Evolutionary conservation across 2,329 filamentous ascomycete genomes (phyloP), one percentile per base, ranked within the genome.

Genomic region (Emergomyces pasteurianus): DNA sequence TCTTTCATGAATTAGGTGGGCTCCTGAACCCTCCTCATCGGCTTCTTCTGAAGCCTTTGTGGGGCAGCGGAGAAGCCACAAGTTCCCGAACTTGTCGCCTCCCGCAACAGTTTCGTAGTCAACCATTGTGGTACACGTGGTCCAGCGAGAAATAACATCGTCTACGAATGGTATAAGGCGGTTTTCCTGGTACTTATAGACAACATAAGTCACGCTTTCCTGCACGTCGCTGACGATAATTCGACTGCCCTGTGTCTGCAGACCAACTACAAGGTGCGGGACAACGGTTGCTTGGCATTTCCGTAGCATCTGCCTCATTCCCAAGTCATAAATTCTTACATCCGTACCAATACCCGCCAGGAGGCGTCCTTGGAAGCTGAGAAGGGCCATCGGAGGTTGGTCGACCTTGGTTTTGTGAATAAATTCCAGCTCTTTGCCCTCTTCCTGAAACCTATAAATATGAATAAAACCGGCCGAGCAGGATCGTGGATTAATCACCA

Each of bases 51-150:
- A 95, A 8, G 87, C 86, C 72, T 95, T 94, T 63, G 86, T 80
- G 0, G 92, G 91, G 69, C 89, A 94, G 55, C 94, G 88, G 36
- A 99, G 81, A 52, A 99, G 83, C 86, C 91, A 99, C 18, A 99
- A 76, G 69, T 99, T 99, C 63, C 94, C 95, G 66, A 99, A 99
- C 72, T 96, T 97, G 78, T 99, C 94, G 42, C 92, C 92, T 42
- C 92, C 94, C 2, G 91, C 92, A 28, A 89, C 86, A 0, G 94
- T 95, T 72, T 99, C 94, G 74, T 99, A 99, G 75, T 99, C 94
- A 1, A 97, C 86, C 90, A 99, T 96, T 2, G 91, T 83, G 0
- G 89, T 88, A 66, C 89, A 89, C 0, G 90, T 95, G 1, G 90
- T 95, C 89, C 92, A 97, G 38, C 94, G 86, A 58, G 91, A 82